Base-by-base conservation (phyloP, 345 rosid species). In the Sisymbrium altissimum region DNA sequence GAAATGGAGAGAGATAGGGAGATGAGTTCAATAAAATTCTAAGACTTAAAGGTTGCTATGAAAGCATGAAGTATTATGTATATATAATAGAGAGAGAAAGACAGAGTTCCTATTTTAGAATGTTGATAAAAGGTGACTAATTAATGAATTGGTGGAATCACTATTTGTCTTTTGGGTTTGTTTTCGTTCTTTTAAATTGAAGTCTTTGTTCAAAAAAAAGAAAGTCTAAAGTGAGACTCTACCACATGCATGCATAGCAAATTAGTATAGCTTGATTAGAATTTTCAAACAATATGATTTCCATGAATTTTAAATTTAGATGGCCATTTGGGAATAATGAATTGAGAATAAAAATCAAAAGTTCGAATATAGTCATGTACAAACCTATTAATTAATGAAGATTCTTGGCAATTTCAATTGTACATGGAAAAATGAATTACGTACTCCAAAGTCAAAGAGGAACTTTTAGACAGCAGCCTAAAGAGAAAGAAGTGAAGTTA, bases 201-300 rank as follows among this genome's bases (percentile, higher is more conserved):
- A 76, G 64, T n/a, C n/a, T n/a, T n/a, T n/a, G n/a, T n/a, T n/a
- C n/a, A n/a, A n/a, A n/a, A n/a, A n/a, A n/a, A n/a, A n/a, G n/a
- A n/a, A n/a, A n/a, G n/a, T 53, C 50, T 14, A 53, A 61, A 11
- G 43, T 54, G 66, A 69, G 35, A 54, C 59, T 69, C 41, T 61
- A 54, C 48, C 74, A 62, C 65, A 62, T 53, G 64, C 70, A 67
- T 67, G 79, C 75, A 62, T 76, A 53, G 43, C 60, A 43, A 35
- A 35, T 50, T 41, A 15, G 58, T 75, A 53, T 52, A 23, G 1
- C 35, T 25, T 58, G 44, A 49, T 18, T 75, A 30, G 11, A 76
- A 35, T 76, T 69, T 76, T 63, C 79, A 69, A 53, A 69, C 64
- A 21, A 5, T 23, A 33, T 40, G 27, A 19, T 13, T 52, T 43